Percentiles rank a stretch among this genome's conserved stretches.
phyloP scores from a whole-genome alignment of 1,139 yeast species.

The Hansenula lynferdii region DNA sequence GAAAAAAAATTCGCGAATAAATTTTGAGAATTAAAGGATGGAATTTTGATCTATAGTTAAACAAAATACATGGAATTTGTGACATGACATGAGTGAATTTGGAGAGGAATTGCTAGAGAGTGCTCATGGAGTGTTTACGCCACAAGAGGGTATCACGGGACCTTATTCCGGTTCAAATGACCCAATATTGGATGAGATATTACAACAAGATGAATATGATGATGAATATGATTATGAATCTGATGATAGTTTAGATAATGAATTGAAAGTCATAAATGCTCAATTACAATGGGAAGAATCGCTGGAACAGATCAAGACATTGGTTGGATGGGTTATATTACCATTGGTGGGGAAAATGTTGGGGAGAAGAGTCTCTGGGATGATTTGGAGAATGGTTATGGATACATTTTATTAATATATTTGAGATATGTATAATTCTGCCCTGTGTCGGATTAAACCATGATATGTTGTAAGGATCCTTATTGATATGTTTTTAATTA shows the following conservation, averaged over 20 bases:
- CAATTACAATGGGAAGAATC: constrained; percentile 84
- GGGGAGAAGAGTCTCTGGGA: constrained; percentile 59
- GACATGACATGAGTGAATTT: constrained; percentile 2
- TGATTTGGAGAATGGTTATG: constrained; percentile 20
- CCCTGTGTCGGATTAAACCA: constrained; percentile 8
- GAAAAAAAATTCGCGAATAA: background rate
- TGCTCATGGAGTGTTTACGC: background rate
- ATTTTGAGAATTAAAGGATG: too few species aligned
- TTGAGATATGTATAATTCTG: constrained; percentile 9
- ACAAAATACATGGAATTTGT: too few species aligned
- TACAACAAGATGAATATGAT: background rate
- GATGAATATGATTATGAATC: constrained; percentile 9
- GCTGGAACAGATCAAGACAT: constrained; percentile 51
- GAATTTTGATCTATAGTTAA: too few species aligned
- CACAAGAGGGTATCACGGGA: background rate
- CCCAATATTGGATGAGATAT: background rate
- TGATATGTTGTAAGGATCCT: constrained; percentile 19
- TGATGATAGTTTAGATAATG: constrained; percentile 16
- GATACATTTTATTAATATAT: constrained; percentile 9
- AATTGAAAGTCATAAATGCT: constrained; percentile 34
- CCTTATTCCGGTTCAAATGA: background rate
- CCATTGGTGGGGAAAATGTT: constrained; percentile 69
- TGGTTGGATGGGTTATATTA: constrained; percentile 53
- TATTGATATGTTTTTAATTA: constrained; percentile 16
- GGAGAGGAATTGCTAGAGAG: background rate